Evolutionary conservation across 176 grass and related monocot species (phyloP).

Genomic region (Zoysia pacifica): DNA sequence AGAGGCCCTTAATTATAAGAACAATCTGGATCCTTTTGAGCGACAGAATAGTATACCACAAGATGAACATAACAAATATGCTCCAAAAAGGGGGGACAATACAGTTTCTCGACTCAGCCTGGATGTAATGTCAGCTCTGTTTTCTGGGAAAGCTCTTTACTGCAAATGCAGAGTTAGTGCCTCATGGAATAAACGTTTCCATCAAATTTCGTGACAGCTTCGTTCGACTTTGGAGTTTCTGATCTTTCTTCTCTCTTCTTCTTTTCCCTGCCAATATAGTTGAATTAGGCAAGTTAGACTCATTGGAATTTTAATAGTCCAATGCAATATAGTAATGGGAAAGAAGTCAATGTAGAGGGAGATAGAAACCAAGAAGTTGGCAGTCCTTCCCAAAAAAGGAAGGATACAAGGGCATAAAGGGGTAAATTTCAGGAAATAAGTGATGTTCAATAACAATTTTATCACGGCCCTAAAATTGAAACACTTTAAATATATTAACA

Average conservation of each 20-base stretch:
- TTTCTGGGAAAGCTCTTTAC: slow-evolving; percentile 36
- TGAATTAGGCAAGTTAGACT: slow-evolving; percentile 3
- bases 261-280: slow-evolving; percentile 75
- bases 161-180: slow-evolving; percentile 53
- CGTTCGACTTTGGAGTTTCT: slow-evolving; percentile 64
- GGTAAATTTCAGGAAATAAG: not conserved
- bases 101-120: slow-evolving; percentile 35
- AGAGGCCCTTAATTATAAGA: slow-evolving; percentile 20
- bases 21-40: slow-evolving; percentile 52
- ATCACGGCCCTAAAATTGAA: not conserved
- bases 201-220: slow-evolving; percentile 77
- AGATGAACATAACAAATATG: slow-evolving; percentile 34
- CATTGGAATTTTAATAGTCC: not conserved
- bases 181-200: slow-evolving; percentile 55
- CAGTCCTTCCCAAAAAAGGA: not conserved
- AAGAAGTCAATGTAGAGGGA: not conserved
- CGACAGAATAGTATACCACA: slow-evolving; percentile 38
- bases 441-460: slow-evolving; percentile 7
- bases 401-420: not conserved
- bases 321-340: not conserved
- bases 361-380: slow-evolving; percentile 1
- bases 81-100: slow-evolving; percentile 9
- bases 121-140: slow-evolving; percentile 48
- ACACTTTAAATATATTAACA: not conserved
- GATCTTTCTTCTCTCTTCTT: slow-evolving; percentile 97